phyloP scores from a whole-genome alignment of 176 grass and related monocot genomes.

The Areca catechu region DNA sequence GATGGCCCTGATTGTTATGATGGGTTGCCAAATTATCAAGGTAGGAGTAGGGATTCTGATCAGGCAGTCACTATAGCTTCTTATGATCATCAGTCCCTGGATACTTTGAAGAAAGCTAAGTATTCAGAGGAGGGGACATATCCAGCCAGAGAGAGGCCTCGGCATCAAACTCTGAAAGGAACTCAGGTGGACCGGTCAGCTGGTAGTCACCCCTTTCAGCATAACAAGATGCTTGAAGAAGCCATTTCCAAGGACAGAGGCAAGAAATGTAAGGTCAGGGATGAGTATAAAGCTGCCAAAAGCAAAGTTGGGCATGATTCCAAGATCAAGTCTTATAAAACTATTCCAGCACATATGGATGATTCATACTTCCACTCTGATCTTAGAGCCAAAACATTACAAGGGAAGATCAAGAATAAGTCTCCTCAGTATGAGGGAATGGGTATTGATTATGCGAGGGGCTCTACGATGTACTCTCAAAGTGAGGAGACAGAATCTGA shows the following conservation, averaged over 20 bases:
- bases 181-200: slow-evolving; percentile 29
- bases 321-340: slow-evolving; percentile 49
- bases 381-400: slow-evolving; percentile 28
- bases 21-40: slow-evolving; percentile 32
- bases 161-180: slow-evolving; percentile 26
- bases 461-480: slow-evolving; percentile 31
- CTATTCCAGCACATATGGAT: slow-evolving; percentile 25
- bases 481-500: slow-evolving; percentile 85
- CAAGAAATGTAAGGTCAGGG: slow-evolving; percentile 14
- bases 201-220: slow-evolving; percentile 2
- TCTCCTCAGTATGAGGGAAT: slow-evolving; percentile 25
- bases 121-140: slow-evolving; percentile 35
- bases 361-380: slow-evolving; percentile 26
- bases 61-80: slow-evolving; percentile 59
- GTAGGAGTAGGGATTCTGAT: slow-evolving; percentile 25
- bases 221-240: slow-evolving; percentile 7
- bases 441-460: slow-evolving; percentile 33
- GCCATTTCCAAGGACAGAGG: not conserved
- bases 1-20: slow-evolving; percentile 27
- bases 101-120: slow-evolving; percentile 38
- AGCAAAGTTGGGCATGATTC: slow-evolving; percentile 19
- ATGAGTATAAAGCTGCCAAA: slow-evolving; percentile 35
- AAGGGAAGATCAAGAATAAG: slow-evolving; percentile 34
- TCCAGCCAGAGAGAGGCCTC: slow-evolving; percentile 19
- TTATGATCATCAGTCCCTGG: slow-evolving; percentile 40